Base-by-base conservation (phyloP, 805 yeast species). In the Clavispora phyllophila region DNA sequence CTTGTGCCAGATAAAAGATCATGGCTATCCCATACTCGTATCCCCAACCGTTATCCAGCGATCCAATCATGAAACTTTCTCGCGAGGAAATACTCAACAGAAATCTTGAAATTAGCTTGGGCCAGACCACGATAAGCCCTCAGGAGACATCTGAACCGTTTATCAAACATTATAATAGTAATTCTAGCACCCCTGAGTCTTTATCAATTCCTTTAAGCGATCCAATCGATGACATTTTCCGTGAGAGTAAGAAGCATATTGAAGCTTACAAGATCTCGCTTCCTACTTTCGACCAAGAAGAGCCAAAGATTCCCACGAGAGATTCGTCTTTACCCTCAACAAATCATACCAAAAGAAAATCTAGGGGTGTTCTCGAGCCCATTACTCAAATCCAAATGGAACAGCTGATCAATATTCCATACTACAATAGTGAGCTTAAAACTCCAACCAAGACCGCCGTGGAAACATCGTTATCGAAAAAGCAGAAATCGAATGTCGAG, bases 151-250 rank as follows among this genome's bases (percentile, higher is more conserved):
- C 19, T 7, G 36, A 32, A 19, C 61, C 61, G 2, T 42, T 49
- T 17, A 43, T 46, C 24, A 48, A 44, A 32, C 38, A 29, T 14
- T 55, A 44, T 40, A 29, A 17, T 9, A 27, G 36, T 31, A 29
- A 24, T 12, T 40, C 39, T 2, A 41, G 27, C 19, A 36, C 45
- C 18, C 47, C 43, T 4, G 50, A 49, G 25, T 26, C 27, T 15
- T 28, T 47, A 12, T 19, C 31, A 10, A 25, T 42, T 4, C 37
- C 42, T 12, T 20, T 27, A 4, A 48, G 41, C 4, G 60, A 58
- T 32, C 64, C 65, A 2, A 49, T 62, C 17, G 51, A 49, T 10
- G 53, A 49, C n/a, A 43, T 62, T 24, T 48, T 61, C 6, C 37
- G 25, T 3, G 56, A 56, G 28, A 53, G 53, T 41, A 39, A 43